Base-by-base conservation (phyloP, 148 eudicot genomes). In the Nepenthes mirabilis region DNA sequence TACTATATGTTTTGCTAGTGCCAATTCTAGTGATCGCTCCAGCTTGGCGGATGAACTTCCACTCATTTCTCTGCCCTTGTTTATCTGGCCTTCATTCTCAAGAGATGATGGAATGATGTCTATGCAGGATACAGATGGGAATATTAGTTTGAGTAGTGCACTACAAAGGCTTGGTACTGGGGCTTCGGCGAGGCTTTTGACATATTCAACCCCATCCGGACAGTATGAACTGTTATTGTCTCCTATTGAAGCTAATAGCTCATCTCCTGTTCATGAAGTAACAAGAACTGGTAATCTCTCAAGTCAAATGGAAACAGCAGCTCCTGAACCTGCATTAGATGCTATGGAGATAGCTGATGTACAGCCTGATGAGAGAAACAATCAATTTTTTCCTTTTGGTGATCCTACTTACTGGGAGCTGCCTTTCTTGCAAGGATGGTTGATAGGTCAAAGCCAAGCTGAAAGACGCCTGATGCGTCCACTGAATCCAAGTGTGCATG, bases 391-490 rank as follows among this genome's bases (percentile, higher is more conserved):
- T 43, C 90, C 95, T 35, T 89, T 89, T 60, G 77, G 80, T 14
- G 95, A 86, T 70, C 83, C 89, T 40, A 70, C 87, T 55, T 80
- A 75, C 61, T 93, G 98, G 96, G 98, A 88, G 47, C 59, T 93
- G 52, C 95, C 99, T 1, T 89, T 93, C 69, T 78, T 88, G 79
- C 99, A 93, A 69, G 99, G 99, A 49, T 93, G 96, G 99, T 72
- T 93, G 72, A 74, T 89, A 40, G 96, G 99, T 62, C 99, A 93
- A 80, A 86, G 89, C 74, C 99, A 88, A 75, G 96, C 88, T 70
- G 91, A 93, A 57, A 91, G 77, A 69, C 91, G 77, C 35, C 65
- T 81, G 71, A 51, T 81, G 64, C 83, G 70, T 56, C 69, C 95
- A 59, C 59, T 72, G 56, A 76, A 76, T 73, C 61, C 80, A 48